Conservation (phyloP, 78 protist genomes). For the Neovahlkampfia damariscottae region DNA sequence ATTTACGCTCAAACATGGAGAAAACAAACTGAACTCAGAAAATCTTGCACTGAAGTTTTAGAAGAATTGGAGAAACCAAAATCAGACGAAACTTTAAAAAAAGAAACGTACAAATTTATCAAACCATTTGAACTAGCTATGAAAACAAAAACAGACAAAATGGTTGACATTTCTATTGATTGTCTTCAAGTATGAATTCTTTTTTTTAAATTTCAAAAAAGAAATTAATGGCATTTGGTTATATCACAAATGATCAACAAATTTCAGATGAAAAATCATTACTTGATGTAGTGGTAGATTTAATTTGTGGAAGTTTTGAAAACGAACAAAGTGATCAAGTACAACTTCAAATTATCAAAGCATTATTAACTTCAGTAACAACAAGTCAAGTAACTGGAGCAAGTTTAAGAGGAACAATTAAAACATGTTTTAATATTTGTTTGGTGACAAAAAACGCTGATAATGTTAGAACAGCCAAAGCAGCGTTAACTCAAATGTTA, state of each 20-base stretch:
- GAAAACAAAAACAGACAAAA: background rate
- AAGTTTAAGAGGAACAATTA: constrained; percentile 5
- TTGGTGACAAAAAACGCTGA: background rate
- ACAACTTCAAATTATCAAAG: constrained; percentile 54
- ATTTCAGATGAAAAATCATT: background rate
- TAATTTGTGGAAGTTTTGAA: background rate
- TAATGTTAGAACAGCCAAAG: constrained; percentile 35
- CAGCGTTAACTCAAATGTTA: constrained; percentile 47
- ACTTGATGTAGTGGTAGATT: background rate
- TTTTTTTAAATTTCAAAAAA: background rate
- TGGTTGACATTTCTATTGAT: background rate
- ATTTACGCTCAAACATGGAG: no score
- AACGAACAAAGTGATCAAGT: constrained; percentile 26
- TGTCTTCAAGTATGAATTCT: background rate
- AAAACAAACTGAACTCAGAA: no score
- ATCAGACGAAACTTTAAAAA: no score
- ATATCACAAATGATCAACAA: background rate
- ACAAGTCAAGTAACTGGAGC: constrained; percentile 21
- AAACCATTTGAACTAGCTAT: background rate
- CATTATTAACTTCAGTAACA: constrained; percentile 53
- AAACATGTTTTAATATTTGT: constrained; percentile 23
- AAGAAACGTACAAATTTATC: background rate
- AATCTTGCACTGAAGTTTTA: no score
- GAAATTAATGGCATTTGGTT: background rate
- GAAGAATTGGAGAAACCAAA: no score